Evolutionary conservation across 2,329 filamentous ascomycete species (phyloP).

Genomic region (Ophiostoma angusticollis): DNA sequence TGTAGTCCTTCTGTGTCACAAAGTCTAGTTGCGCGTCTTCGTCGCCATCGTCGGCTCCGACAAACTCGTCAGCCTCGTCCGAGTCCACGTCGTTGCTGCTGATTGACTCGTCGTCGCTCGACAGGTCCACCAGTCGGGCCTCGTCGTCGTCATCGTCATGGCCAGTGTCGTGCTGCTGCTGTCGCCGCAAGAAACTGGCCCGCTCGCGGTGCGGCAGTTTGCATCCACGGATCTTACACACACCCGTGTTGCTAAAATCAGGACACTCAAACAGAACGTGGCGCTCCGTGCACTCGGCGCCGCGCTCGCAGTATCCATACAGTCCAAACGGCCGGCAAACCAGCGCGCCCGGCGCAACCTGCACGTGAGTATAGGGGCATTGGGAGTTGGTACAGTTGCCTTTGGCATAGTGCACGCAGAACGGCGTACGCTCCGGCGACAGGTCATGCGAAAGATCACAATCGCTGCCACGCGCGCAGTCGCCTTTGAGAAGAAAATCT

Average conservation of each 20-base stretch:
- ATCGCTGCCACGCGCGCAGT: slow-evolving; percentile 60
- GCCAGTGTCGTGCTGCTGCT: slow-evolving; percentile 28
- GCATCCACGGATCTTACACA: slow-evolving; percentile 70
- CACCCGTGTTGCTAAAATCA: slow-evolving; percentile 82
- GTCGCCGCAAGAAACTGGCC: slow-evolving; percentile 62
- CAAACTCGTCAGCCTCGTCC: slow-evolving; percentile 56
- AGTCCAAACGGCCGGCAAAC: slow-evolving; percentile 78
- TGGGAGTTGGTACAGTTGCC: slow-evolving; percentile 78
- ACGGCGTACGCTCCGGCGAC: slow-evolving; percentile 69
- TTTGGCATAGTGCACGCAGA: slow-evolving; percentile 80
- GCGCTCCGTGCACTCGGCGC: slow-evolving; percentile 61
- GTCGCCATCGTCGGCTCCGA: slow-evolving; percentile 41
- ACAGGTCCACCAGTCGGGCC: slow-evolving; percentile 53
- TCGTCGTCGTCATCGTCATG: slow-evolving; percentile 26
- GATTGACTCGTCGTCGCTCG: slow-evolving; percentile 68
- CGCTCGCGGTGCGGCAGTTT: slow-evolving; percentile 78
- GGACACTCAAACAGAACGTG: slow-evolving; percentile 89
- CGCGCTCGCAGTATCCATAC: slow-evolving; percentile 80
- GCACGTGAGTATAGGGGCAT: slow-evolving; percentile 79
- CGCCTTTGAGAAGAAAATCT: slow-evolving; percentile 66
- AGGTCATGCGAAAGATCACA: slow-evolving; percentile 89
- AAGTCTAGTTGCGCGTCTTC: slow-evolving; percentile 39
- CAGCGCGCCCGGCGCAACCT: slow-evolving; percentile 60
- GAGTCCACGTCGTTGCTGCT: slow-evolving; percentile 71
- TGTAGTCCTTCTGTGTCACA: slow-evolving; percentile 46